Evolutionary conservation across 306 rosid genomes (phyloP).

Genomic region (Glycyrrhiza uralensis): DNA sequence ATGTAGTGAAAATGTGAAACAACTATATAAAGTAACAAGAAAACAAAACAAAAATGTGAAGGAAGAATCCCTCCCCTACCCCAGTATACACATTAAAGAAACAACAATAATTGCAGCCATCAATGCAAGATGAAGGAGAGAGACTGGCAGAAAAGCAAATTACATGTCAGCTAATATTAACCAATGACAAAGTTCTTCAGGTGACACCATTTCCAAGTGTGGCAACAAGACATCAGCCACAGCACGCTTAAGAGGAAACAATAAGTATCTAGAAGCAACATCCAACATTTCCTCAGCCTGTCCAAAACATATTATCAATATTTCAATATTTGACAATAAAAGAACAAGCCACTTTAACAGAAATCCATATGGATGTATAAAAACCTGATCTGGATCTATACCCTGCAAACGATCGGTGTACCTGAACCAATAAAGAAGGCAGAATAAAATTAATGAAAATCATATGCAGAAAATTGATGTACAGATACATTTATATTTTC

Average conservation of each 20-base stretch:
- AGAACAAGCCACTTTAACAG: slow-evolving; percentile 7
- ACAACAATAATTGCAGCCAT: not conserved
- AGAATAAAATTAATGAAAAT: slow-evolving; percentile 5
- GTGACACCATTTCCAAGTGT: slow-evolving; percentile 77
- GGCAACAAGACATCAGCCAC: slow-evolving; percentile 86
- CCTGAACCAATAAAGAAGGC: slow-evolving; percentile 56
- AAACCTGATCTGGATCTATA: slow-evolving; percentile 83
- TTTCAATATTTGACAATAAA: slow-evolving; percentile 29
- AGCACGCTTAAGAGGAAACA: slow-evolving; percentile 91
- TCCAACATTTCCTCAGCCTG: slow-evolving; percentile 94
- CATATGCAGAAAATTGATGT: slow-evolving; percentile 11
- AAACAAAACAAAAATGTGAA: not conserved
- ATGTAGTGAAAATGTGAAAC: slow-evolving; percentile 32
- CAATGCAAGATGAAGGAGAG: slow-evolving; percentile 10
- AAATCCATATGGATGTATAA: slow-evolving; percentile 5
- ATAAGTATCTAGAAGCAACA: slow-evolving; percentile 84
- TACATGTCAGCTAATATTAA: slow-evolving; percentile 83
- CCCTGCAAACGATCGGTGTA: slow-evolving; percentile 85
- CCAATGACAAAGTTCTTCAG: slow-evolving; percentile 91
- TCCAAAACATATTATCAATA: slow-evolving; percentile 1
- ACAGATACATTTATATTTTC: not conserved
- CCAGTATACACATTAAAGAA: not conserved
- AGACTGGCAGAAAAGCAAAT: slow-evolving; percentile 23
- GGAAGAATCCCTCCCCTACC: not conserved
- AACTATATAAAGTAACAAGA: not conserved